phyloP scores from a whole-genome alignment of 305 asterid genomes.

The Lippia alba region DNA sequence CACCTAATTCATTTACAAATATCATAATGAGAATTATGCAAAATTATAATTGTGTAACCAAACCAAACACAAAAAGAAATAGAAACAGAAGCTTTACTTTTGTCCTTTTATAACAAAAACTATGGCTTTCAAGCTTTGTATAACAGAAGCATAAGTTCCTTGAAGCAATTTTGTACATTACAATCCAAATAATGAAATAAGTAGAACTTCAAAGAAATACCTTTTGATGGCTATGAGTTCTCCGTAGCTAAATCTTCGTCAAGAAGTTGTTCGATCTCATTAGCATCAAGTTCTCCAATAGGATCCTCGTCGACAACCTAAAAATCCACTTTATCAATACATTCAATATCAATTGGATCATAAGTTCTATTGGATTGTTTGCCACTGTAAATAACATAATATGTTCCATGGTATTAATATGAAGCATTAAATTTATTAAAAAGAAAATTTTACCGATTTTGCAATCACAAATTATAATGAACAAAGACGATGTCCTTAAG shows the following conservation, averaged over 20 bases:
- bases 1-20: too few relatives aligned
- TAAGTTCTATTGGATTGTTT: not conserved
- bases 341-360: not conserved
- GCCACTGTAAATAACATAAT: not conserved
- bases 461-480: not conserved
- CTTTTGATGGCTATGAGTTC: not conserved
- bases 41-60: too few relatives aligned
- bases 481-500: not conserved
- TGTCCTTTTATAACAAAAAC: too few relatives aligned
- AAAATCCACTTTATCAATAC: not conserved
- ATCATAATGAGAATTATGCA: too few relatives aligned
- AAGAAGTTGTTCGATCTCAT: not conserved
- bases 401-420: not conserved
- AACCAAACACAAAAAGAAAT: too few relatives aligned
- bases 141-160: too few relatives aligned
- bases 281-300: not conserved
- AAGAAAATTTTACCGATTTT: not conserved
- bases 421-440: not conserved
- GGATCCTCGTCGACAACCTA: not conserved
- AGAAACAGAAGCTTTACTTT: too few relatives aligned
- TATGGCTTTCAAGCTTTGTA: too few relatives aligned
- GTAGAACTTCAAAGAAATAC: too few relatives aligned
- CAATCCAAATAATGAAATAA: too few relatives aligned
- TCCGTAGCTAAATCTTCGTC: not conserved
- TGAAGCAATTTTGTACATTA: too few relatives aligned